Base-by-base conservation (phyloP, 352 stramenopile species). In the Peronospora farinosa region DNA sequence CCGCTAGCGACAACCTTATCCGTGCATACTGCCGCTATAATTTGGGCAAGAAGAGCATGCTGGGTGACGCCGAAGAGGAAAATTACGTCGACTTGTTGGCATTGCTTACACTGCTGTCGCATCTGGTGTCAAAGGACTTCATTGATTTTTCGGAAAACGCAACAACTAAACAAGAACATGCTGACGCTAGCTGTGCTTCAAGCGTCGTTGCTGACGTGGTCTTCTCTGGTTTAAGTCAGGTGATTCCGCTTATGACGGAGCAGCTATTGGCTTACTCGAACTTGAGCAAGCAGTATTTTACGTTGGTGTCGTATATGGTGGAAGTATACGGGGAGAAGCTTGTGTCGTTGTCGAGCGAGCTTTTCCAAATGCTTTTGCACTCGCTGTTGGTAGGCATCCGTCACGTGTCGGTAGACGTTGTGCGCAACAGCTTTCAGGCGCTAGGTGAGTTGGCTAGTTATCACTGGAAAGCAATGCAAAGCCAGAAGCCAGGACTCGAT, bases 161-260 rank as follows among this genome's bases (percentile, higher is more conserved):
- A 43, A 88, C 69, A 0, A 69, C 72, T 11, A 65, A 86, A 12
- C 66, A 78, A 23, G 70, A 87, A 5, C 65, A 76, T 8, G 53
- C 66, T 1, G 75, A 86, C 11, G 67, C 78, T 12, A 77, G 67
- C n/a, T 62, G 68, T 15, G 78, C 77, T 23, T 81, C 74, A 30
- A 73, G 67, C 39, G 66, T 89, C 23, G 83, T 95, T 9, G 75
- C 84, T 3, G 84, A 95, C 17, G 85, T 96, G 0, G 86, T 96
- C 0, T 96, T 96, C 60, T 80, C 83, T 2, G 86, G 85, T 0
- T 54, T 96, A 19, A 83, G 81, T 19, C 77, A 88, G 41, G 78
- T 96, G 27, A 85, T 96, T 33, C 85, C 86, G 13, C 73, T 96
- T 19, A 95, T 96, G 84, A 95, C 86, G 6, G 79, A 95, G 46